These are phyloP conservation scores for Wickerhamomyces subpelliculosus DNA, from an alignment of 805 yeast genomes.

Conservation along the genomic window DNA sequence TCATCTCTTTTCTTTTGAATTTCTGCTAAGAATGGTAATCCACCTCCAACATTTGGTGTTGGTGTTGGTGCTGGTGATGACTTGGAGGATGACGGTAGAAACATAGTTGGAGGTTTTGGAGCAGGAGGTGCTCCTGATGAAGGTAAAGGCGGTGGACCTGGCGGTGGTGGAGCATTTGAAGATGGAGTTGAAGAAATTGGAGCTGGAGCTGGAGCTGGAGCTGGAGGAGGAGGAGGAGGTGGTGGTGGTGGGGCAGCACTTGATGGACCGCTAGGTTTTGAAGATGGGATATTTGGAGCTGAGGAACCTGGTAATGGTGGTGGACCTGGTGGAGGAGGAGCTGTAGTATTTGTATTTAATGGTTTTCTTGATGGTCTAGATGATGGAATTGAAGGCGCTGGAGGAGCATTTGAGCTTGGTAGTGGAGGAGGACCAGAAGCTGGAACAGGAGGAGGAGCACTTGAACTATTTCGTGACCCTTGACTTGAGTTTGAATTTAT, in stretches of 20 bases:
- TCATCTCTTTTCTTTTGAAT: conserved; percentile 51
- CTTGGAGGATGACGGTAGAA: conserved; percentile 19
- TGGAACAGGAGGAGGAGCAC: conserved; percentile 10
- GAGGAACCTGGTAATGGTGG: conserved; percentile 23
- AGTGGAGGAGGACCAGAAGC: conserved; percentile 24
- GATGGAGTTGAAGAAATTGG: conserved; percentile 15
- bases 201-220: conserved; percentile 14
- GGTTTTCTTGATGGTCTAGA: conserved; percentile 4
- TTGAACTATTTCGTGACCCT: neutral
- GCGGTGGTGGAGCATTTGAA: conserved; percentile 14
- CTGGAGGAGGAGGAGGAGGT: conserved; percentile 8
- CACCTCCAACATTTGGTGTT: conserved; percentile 27
- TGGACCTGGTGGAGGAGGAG: conserved; percentile 22
- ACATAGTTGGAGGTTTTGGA: conserved; percentile 12
- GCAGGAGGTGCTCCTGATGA: conserved; percentile 12
- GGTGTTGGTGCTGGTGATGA: conserved; percentile 9
- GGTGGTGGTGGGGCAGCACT: conserved; percentile 16
- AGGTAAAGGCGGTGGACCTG: conserved; percentile 13
- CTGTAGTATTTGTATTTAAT: conserved; percentile 12
- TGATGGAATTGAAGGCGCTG: conserved; percentile 7
- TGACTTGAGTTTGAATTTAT: conserved; percentile 3
- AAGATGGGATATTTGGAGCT: conserved; percentile 6
- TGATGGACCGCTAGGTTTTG: conserved; percentile 4
- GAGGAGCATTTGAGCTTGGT: conserved; percentile 14
- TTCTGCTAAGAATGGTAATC: conserved; percentile 51